Evolutionary conservation across 495 filamentous ascomycete genomes (phyloP), one percentile per base, ranked within the genome.

Genomic region (Chaetomidium leptoderma): DNA sequence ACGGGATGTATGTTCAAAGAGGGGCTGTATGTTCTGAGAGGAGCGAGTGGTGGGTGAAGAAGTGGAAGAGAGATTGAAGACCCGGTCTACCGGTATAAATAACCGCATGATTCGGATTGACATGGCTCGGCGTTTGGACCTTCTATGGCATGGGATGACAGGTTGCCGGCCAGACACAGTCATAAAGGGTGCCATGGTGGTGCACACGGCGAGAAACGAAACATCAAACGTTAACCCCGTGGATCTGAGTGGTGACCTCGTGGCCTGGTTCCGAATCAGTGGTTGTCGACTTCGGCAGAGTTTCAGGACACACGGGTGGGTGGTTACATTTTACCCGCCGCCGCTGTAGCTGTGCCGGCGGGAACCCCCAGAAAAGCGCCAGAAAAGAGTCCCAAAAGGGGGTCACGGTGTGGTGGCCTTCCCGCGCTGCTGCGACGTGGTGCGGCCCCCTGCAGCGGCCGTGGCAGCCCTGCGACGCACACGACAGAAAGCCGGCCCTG

Each of bases 401-500:
- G 33, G 35, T 52, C 21, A 39, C 29, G n/a, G n/a, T n/a, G n/a
- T 24, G 49, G 11, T 13, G 49, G 21, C 24, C 13, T 6, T 6
- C 35, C 14, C 13, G 5, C 49, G 9, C 23, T 19, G 17, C 49
- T 51, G 33, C 21, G 33, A 51, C 47, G 10, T 11, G 23, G 21
- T 4, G 32, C 29, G 44, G 59, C 17, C 53, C 47, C 51, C 24
- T 53, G 46, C 47, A 52, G 59, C 59, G 48, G 53, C 45, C 26
- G 44, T 14, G 36, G 44, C 24, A 16, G 37, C 2, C 32, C 35
- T 49, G 50, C 33, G 53, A 57, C 59, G 35, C 16, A 8, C 17
- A 14, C 27, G 14, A 27, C 37, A 61, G 13, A 23, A 52, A 50
- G 21, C 46, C 37, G 46, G 23, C 6, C 46, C 29, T 9, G 23